Conservation (phyloP, 1,284 basidiomycete species). For the Boletellus sp. region DNA sequence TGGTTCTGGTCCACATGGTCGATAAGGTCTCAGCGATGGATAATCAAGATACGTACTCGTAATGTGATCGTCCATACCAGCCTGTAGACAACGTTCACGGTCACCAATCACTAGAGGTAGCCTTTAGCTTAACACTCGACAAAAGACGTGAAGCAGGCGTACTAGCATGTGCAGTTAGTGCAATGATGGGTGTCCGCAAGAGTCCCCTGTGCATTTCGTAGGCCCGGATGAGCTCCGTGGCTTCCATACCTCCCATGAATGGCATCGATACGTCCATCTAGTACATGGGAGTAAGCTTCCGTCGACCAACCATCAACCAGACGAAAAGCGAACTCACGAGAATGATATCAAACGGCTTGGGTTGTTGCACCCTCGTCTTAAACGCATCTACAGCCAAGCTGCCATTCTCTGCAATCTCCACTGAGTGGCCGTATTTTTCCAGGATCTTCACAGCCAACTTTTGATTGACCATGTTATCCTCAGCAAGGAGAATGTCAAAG, state of each 20-base stretch:
- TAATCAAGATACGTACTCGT: conserved; percentile 53
- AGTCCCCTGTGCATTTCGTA: conserved; percentile 79
- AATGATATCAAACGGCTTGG: conserved; percentile 81
- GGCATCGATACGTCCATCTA: conserved; percentile 99
- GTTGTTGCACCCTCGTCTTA: conserved; percentile 71
- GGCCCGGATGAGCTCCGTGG: conserved; percentile 76
- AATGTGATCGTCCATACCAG: conserved; percentile 82
- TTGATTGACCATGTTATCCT: conserved; percentile 98
- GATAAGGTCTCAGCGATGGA: background rate
- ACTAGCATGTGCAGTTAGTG: conserved; percentile 90
- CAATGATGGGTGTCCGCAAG: conserved; percentile 87
- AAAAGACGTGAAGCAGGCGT: conserved; percentile 32
- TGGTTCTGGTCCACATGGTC: conserved; percentile 49
- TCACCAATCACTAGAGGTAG: conserved; percentile 83
- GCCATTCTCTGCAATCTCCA: conserved; percentile 98
- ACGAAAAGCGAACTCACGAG: conserved; percentile 50
- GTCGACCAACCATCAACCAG: background rate
- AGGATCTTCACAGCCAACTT: conserved; percentile 95
- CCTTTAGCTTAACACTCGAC: conserved; percentile 7
- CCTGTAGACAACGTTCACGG: conserved; percentile 87
- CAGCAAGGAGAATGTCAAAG: conserved; percentile 94
- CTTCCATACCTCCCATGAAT: conserved; percentile 93
- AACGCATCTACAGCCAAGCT: conserved; percentile 87
- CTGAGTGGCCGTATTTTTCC: conserved; percentile 93
- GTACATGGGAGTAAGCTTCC: conserved; percentile 1